Percentiles rank a stretch among this genome's conserved stretches.
phyloP scores from a whole-genome alignment of 2,329 filamentous ascomycete species.

The Pseudocercospora vitis region DNA sequence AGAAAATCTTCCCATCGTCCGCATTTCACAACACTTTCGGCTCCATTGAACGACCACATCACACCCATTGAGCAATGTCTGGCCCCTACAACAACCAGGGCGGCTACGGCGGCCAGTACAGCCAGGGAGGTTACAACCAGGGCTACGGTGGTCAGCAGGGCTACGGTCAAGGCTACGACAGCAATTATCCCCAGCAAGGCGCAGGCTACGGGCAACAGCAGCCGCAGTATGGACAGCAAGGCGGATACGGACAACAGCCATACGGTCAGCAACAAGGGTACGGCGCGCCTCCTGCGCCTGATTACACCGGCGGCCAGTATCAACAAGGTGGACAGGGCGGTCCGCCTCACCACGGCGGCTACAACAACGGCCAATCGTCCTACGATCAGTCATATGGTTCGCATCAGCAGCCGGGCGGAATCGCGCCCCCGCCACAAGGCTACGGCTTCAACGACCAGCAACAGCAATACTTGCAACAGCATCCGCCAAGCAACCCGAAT shows the following conservation, averaged over 20 bases:
- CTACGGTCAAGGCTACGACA: slow-evolving; percentile 2
- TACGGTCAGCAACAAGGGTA: slow-evolving; percentile 29
- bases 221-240: slow-evolving; percentile 19
- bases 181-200: slow-evolving; percentile 1
- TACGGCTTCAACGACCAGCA: slow-evolving; percentile 20
- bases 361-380: slow-evolving; percentile 18
- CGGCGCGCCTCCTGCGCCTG: slow-evolving; percentile 24
- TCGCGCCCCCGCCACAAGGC: slow-evolving; percentile 29
- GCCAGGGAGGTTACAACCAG: slow-evolving; percentile 10
- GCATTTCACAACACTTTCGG: background rate
- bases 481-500: slow-evolving; percentile 34
- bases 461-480: slow-evolving; percentile 26
- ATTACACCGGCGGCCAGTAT: slow-evolving; percentile 20
- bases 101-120: slow-evolving; percentile 30
- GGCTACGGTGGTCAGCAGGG: background rate
- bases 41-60: too few species aligned
- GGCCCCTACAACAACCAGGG: slow-evolving; percentile 49
- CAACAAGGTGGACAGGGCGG: slow-evolving; percentile 28
- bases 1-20: too few species aligned
- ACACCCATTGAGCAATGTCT: slow-evolving; percentile 44
- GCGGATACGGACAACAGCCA: slow-evolving; percentile 24
- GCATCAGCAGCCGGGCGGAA: slow-evolving; percentile 34
- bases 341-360: slow-evolving; percentile 18
- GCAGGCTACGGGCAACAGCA: background rate
- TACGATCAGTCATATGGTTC: slow-evolving; percentile 26